phyloP scores from a whole-genome alignment of 257 asterid species.

The Rauvolfia tetraphylla region DNA sequence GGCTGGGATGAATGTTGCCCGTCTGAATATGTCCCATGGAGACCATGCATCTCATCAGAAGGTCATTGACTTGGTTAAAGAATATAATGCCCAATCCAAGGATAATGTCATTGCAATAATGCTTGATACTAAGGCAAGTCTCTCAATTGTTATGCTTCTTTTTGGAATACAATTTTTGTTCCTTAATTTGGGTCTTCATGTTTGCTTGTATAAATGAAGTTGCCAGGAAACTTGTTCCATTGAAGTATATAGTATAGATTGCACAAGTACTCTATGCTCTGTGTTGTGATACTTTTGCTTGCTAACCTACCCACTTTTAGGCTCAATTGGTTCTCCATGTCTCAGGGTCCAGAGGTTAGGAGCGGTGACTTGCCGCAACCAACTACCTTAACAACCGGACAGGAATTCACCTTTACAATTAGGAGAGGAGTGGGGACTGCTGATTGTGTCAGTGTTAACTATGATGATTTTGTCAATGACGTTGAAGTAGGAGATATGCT shows the following conservation, averaged over 20 bases:
- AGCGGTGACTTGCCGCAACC: constrained; percentile 99
- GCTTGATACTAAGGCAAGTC: constrained; percentile 96
- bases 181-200: background rate
- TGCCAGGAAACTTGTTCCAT: background rate
- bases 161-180: background rate
- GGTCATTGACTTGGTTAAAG: constrained; percentile 95
- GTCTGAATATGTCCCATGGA: constrained; percentile 96
- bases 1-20: constrained; percentile 99
- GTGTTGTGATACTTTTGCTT: background rate
- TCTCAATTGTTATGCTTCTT: background rate
- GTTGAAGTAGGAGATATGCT: constrained; percentile 95
- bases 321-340: constrained; percentile 23
- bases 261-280: background rate
- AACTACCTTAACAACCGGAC: constrained; percentile 62
- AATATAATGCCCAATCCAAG: constrained; percentile 80
- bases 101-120: constrained; percentile 95
- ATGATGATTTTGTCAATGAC: constrained; percentile 96
- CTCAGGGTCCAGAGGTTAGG: constrained; percentile 99
- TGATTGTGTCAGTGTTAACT: constrained; percentile 92
- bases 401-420: constrained; percentile 95
- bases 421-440: constrained; percentile 90
- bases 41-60: constrained; percentile 98
- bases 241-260: background rate
- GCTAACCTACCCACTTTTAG: constrained; percentile 3
- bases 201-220: background rate